Percentiles rank a stretch among this genome's conserved stretches.
Conservation (phyloP, 352 stramenopile genomes). For the Pythium grandisporangium region DNA sequence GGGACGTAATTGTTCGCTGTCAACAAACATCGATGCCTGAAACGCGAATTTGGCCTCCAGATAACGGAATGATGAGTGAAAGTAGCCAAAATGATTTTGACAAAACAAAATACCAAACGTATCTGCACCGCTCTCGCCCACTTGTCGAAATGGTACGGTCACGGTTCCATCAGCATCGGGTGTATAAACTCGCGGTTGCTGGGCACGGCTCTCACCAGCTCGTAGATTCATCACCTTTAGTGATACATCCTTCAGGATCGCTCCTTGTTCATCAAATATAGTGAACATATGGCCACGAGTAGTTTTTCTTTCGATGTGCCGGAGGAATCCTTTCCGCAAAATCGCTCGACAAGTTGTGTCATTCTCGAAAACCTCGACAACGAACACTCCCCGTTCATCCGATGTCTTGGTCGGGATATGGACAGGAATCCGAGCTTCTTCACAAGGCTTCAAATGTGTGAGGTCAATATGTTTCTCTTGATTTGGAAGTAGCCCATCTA, state of each 20-base stretch:
- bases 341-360: conserved; percentile 44
- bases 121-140: conserved; percentile 11
- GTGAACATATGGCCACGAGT: conserved; percentile 34
- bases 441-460: conserved; percentile 30
- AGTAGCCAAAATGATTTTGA: conserved; percentile 25
- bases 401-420: background rate
- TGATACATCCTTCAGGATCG: conserved; percentile 20
- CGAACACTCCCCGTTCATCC: conserved; percentile 32
- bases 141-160: conserved; percentile 33
- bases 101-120: conserved; percentile 35
- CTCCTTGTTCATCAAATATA: conserved; percentile 36
- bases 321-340: conserved; percentile 43
- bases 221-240: conserved; percentile 34
- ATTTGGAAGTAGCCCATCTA: conserved; percentile 48
- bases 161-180: conserved; percentile 21
- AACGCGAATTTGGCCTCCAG: conserved; percentile 20
- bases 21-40: conserved; percentile 31
- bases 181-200: conserved; percentile 20
- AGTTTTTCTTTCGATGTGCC: conserved; percentile 33
- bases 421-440: conserved; percentile 28
- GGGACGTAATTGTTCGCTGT: conserved; percentile 40
- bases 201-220: conserved; percentile 17
- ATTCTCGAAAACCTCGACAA: conserved; percentile 55
- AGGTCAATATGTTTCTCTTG: conserved; percentile 42
- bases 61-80: conserved; percentile 31